Conservation (phyloP, 2,329 filamentous ascomycete genomes). For the Penicillium hesseltinei region DNA sequence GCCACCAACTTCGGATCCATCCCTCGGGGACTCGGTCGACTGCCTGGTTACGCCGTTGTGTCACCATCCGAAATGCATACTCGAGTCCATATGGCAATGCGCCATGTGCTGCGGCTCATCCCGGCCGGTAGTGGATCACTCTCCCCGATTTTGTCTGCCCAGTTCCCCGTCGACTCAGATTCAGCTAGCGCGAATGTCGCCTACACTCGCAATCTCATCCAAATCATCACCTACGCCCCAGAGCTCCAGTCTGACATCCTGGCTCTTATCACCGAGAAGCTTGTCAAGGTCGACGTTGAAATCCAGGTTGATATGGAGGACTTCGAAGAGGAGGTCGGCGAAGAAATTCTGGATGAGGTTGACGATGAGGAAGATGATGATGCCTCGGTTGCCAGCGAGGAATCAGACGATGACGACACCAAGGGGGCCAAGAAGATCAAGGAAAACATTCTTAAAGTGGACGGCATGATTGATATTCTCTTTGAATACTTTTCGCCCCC, state of each 20-base stretch:
- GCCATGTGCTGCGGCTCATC: conserved; percentile 74
- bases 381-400: conserved; percentile 63
- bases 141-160: conserved; percentile 62
- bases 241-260: conserved; percentile 77
- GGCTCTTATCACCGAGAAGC: conserved; percentile 75
- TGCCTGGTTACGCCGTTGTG: conserved; percentile 58
- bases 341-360: conserved; percentile 59
- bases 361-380: conserved; percentile 61
- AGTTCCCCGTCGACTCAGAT: conserved; percentile 76
- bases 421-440: conserved; percentile 66
- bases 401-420: conserved; percentile 51
- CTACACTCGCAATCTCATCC: conserved; percentile 84
- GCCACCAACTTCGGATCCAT: conserved; percentile 70
- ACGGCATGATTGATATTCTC: conserved; percentile 81
- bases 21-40: conserved; percentile 54
- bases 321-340: conserved; percentile 80
- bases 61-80: conserved; percentile 64
- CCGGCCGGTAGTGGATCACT: conserved; percentile 73
- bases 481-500: conserved; percentile 77
- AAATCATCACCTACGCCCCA: conserved; percentile 72
- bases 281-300: conserved; percentile 93
- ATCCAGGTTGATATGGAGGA: conserved; percentile 94
- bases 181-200: conserved; percentile 74
- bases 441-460: conserved; percentile 85
- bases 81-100: conserved; percentile 72